These are phyloP conservation scores for Phytophthora hybrid DNA, from an alignment of 352 stramenopile species.

Conservation along the genomic window DNA sequence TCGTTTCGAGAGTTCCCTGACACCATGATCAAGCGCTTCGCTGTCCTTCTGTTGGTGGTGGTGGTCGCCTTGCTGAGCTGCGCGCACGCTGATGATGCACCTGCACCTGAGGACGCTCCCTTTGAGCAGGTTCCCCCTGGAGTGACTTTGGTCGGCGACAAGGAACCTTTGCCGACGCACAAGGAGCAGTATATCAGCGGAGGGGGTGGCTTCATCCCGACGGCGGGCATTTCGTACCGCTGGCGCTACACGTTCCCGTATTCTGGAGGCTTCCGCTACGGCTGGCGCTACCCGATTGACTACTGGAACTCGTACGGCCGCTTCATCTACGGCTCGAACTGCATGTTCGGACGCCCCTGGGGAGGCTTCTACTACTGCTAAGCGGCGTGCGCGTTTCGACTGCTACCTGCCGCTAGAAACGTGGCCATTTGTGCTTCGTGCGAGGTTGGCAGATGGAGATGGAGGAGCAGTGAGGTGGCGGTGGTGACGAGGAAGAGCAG, in stretches of 20 bases:
- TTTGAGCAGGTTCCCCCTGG: constrained; percentile 30
- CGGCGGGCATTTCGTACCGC: constrained; percentile 42
- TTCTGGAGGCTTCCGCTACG: constrained; percentile 37
- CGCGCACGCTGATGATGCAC: constrained; percentile 32
- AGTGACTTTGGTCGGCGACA: not conserved
- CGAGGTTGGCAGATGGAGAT: constrained; percentile 19
- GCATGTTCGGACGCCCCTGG: constrained; percentile 39
- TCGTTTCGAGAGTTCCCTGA: not conserved
- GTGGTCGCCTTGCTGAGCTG: constrained; percentile 39
- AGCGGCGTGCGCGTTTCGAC: constrained; percentile 18
- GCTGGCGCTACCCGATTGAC: constrained; percentile 50
- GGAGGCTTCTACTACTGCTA: constrained; percentile 52
- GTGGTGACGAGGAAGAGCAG: not conserved
- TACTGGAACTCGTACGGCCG: constrained; percentile 51
- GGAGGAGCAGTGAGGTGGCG: not conserved
- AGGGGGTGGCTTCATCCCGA: constrained; percentile 42
- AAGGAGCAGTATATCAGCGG: constrained; percentile 35
- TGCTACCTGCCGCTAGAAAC: constrained; percentile 21
- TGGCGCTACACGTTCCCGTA: constrained; percentile 42
- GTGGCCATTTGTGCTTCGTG: constrained; percentile 23
- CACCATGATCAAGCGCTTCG: constrained; percentile 41
- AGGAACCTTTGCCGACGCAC: constrained; percentile 34
- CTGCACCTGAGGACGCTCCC: constrained; percentile 23
- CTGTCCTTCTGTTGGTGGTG: constrained; percentile 31
- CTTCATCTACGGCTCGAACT: constrained; percentile 39